Evolutionary conservation across 1,139 yeast species (phyloP), one percentile per base, ranked within the genome.

Genomic region (Nakaseomyces sp.): DNA sequence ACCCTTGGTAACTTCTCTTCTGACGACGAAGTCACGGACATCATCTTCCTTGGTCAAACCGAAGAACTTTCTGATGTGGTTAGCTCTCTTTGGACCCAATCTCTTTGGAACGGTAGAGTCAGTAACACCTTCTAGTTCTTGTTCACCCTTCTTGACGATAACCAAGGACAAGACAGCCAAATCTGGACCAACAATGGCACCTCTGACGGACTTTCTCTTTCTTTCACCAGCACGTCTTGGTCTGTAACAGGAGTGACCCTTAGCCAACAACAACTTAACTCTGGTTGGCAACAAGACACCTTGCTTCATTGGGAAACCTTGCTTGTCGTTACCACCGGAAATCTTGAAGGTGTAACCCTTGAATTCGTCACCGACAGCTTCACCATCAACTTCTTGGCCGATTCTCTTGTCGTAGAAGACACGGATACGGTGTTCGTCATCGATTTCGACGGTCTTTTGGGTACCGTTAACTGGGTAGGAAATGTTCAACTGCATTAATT

Each of bases 271-370:
- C 67, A 91, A 82, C 73, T 86, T 88, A 67, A 93, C 97, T 84
- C 98, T 94, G 81, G 94, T 87, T 75, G 98, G 97, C 79, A 87
- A 94, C 81, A 91, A 79, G 60, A 91, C 98, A 82, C 96, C 96
- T 78, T 91, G 98, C 76, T 89, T 91, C 98, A 93, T 91, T 77
- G 98, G 97, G 96, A 91, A 93, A 79, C 98, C 98, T 80, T 91
- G 98, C 79, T 91, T 91, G 79, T 91, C 98, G 85, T 93, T 93
- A 83, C 98, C 98, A 71, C 98, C 98, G 64, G 97, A 77, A 74
- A 91, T 89, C 80, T 81, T 91, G 86, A 91, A 89, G 70, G 88
- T 74, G 89, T 91, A 91, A 68, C 98, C 98, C 77, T 88, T 89
- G 93, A 89, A 89, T 77, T 89, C 97, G 67, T 93, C 98, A 68